phyloP scores from a whole-genome alignment of 2,329 filamentous ascomycete genomes.

The Colletotrichum chrysophilum region DNA sequence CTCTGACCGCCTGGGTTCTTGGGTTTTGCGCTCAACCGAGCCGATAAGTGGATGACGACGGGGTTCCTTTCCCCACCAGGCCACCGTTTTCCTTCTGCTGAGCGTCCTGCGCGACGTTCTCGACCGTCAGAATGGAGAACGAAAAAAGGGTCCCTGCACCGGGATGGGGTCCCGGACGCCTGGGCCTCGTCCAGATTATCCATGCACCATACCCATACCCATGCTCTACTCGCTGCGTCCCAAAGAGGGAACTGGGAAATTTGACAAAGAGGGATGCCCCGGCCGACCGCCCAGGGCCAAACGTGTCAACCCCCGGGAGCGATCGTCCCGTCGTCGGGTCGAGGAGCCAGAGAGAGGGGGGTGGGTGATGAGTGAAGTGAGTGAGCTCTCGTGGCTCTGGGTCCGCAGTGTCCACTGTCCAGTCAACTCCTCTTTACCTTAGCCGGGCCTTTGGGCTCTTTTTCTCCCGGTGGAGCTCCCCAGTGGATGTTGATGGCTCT shows the following conservation, averaged over 20 bases:
- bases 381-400: neutral
- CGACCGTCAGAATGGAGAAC: neutral
- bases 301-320: slow-evolving; percentile 16
- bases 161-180: slow-evolving; percentile 2
- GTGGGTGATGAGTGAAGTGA: neutral
- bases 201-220: neutral
- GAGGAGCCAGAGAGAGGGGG: neutral
- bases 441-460: neutral
- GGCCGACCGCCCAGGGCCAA: neutral
- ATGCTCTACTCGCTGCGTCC: neutral
- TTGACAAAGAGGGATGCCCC: slow-evolving; percentile 10
- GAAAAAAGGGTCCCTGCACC: neutral
- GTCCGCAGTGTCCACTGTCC: neutral
- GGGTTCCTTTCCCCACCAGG: neutral
- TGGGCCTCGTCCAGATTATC: neutral
- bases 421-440: neutral
- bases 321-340: slow-evolving; percentile 12
- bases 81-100: neutral
- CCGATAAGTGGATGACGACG: neutral
- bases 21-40: neutral
- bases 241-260: neutral
- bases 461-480: neutral
- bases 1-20: neutral
- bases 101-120: neutral
- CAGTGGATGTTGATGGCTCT: neutral